Evolutionary conservation across 257 asterid genomes (phyloP).

Genomic region (Craterostigma plantagineum): DNA sequence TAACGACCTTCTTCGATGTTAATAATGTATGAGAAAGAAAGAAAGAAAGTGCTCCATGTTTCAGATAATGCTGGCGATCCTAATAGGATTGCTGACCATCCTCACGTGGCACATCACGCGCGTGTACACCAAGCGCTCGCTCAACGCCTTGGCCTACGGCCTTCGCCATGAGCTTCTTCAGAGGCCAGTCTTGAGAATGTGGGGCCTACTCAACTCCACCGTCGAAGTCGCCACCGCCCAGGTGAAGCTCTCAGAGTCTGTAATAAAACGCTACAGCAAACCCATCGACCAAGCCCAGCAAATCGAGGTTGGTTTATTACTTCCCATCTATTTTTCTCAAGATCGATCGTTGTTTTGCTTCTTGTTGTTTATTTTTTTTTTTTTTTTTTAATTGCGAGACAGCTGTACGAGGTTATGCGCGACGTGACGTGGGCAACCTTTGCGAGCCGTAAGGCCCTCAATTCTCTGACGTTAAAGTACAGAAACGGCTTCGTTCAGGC

Average conservation of each 20-base stretch:
- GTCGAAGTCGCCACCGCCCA: slow-evolving; percentile 85
- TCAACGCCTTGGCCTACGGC: slow-evolving; percentile 60
- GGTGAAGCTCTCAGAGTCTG: slow-evolving; percentile 67
- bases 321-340: too few relatives aligned
- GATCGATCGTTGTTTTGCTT: neutral
- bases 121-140: slow-evolving; percentile 61
- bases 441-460: slow-evolving; percentile 69
- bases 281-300: slow-evolving; percentile 63
- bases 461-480: slow-evolving; percentile 59
- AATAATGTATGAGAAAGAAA: too few relatives aligned
- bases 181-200: slow-evolving; percentile 73
- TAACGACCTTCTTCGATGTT: too few relatives aligned
- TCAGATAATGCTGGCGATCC: slow-evolving; percentile 80
- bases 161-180: slow-evolving; percentile 82
- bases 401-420: slow-evolving; percentile 76
- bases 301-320: slow-evolving; percentile 87
- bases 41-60: too few relatives aligned
- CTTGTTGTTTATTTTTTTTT: too few relatives aligned
- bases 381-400: slow-evolving; percentile 24
- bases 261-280: slow-evolving; percentile 39
- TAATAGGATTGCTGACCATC: slow-evolving; percentile 69
- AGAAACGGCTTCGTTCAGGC: slow-evolving; percentile 90
- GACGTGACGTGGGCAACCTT: slow-evolving; percentile 85
- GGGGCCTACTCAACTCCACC: slow-evolving; percentile 72
- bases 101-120: slow-evolving; percentile 89